These are phyloP conservation scores for Verticillium alfalfae DNA, from an alignment of 2,329 filamentous ascomycete genomes.

Conservation along the genomic window DNA sequence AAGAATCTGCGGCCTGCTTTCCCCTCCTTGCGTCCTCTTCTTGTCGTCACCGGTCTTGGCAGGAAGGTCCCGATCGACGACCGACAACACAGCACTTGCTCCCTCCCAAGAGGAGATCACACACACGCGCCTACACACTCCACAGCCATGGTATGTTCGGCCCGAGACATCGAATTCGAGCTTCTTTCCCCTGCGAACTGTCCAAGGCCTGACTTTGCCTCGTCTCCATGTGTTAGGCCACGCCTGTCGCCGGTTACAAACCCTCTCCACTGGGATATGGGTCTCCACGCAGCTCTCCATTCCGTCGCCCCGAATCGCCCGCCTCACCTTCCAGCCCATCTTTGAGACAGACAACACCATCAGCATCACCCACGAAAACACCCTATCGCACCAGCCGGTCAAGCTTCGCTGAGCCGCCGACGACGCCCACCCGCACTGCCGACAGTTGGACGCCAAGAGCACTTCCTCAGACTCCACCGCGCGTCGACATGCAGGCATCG, in stretches of 20 bases:
- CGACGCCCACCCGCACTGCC: slow-evolving; percentile 24
- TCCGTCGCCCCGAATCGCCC: slow-evolving; percentile 56
- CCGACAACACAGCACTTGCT: neutral
- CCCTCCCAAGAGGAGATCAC: neutral
- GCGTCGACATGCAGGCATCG: slow-evolving; percentile 28
- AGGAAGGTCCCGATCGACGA: neutral
- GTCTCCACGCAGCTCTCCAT: slow-evolving; percentile 62
- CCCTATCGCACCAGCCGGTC: slow-evolving; percentile 17
- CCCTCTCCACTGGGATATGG: slow-evolving; percentile 68
- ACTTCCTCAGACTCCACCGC: slow-evolving; percentile 13
- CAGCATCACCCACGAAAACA: slow-evolving; percentile 51
- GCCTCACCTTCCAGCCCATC: slow-evolving; percentile 53
- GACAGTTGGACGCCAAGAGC: slow-evolving; percentile 32
- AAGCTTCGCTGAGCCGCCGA: slow-evolving; percentile 33
- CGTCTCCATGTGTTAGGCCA: slow-evolving; percentile 32
- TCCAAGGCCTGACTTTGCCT: slow-evolving; percentile 1
- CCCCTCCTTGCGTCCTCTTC: neutral
- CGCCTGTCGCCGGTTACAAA: slow-evolving; percentile 53
- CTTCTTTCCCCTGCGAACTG: neutral
- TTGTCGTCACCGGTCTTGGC: slow-evolving; percentile 1
- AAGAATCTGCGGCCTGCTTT: too few relatives aligned
- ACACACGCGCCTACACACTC: neutral
- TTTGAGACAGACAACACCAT: slow-evolving; percentile 60
- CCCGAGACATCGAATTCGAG: neutral
- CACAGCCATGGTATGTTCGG: slow-evolving; percentile 2